Base-by-base conservation (phyloP, 495 filamentous ascomycete species). In the Aspergillus ostianus region DNA sequence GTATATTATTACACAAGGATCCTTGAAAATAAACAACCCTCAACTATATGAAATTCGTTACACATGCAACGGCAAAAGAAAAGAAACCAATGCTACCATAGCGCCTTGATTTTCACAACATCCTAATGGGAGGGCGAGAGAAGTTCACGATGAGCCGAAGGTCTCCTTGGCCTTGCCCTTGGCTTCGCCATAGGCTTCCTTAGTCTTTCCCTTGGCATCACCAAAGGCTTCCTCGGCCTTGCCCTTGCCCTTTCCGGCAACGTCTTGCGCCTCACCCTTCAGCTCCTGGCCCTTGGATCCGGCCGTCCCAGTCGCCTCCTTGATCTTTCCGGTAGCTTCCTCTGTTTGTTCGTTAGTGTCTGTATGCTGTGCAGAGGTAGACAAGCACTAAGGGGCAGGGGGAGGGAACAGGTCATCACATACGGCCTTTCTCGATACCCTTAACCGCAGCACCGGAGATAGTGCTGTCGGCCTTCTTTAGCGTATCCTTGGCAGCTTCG, bases 361-460 rank as follows among this genome's bases (percentile, higher is more conserved):
- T 30, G 30, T 9, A 15, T 8, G 1, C 20, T 5, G n/a, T n/a
- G n/a, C n/a, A n/a, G n/a, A n/a, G n/a, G n/a, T n/a, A n/a, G n/a
- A n/a, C n/a, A n/a, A n/a, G n/a, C n/a, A n/a, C n/a, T n/a, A n/a
- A n/a, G n/a, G n/a, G n/a, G n/a, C n/a, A n/a, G n/a, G n/a, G n/a
- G n/a, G n/a, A n/a, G 41, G 45, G 26, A 26, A 47, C 1, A 5
- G 48, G 41, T 5, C 9, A 18, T 15, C 36, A 79, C 82, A 29
- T 77, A 85, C 80, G 76, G 29, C 84, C 81, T 44, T 72, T 81
- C 68, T 88, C 78, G 59, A 88, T 86, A 21, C 85, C 85, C 77
- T 84, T 84, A 4, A 86, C 80, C 12, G 80, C 80, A 0, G 70
- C 79, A 67, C 84, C 74, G 2, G 82, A 77, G n/a, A 84, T 72